Evolutionary conservation across 441 rosid genomes (phyloP), one percentile per base, ranked within the genome.

Genomic region (Gossypium trilobum): DNA sequence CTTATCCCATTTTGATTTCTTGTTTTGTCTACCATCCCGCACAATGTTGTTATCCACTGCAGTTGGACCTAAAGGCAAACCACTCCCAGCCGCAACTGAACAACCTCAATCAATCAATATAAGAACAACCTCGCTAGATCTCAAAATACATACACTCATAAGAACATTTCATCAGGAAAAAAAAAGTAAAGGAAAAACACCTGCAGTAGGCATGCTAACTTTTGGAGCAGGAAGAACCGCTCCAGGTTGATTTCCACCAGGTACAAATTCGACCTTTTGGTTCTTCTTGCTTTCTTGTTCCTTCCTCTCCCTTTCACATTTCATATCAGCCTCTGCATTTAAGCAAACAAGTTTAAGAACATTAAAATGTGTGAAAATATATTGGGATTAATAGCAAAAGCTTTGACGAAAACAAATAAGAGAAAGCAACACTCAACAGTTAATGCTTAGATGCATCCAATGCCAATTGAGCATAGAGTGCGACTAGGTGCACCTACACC

Each of bases 1-100:
- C 97, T 91, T 92, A 78, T 91, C 99, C 99, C 99, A 95, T 80
- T 95, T 91, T 46, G 99, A 92, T 78, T 88, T 95, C 85, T 92
- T 92, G 85, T 86, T 92, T 29, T 85, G 93, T 80, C 96, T 85
- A 73, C 88, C 89, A 61, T 92, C 97, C 48, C 93, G 87, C 42
- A 79, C 63, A 81, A 73, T 72, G 73, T 78, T 69, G 73, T 78
- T 69, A 44, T 29, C 93, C 16, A 79, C 78, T 33, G 82, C 78
- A 17, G 83, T 48, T 70, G 86, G 80, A 71, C 81, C 60, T 13
- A 91, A 61, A 57, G 79, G 86, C 78, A 86, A 75, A 23, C 85
- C 92, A 82, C 81, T 80, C 65, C 82, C 78, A 75, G 77, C 70
- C 42, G 72, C 80, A 72, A 78, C 86, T 82, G 87, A 75, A 74